Percentiles rank a stretch among this genome's conserved stretches.
Conservation (phyloP, 2,329 filamentous ascomycete species). For the Ophioceras dolichostomum region DNA sequence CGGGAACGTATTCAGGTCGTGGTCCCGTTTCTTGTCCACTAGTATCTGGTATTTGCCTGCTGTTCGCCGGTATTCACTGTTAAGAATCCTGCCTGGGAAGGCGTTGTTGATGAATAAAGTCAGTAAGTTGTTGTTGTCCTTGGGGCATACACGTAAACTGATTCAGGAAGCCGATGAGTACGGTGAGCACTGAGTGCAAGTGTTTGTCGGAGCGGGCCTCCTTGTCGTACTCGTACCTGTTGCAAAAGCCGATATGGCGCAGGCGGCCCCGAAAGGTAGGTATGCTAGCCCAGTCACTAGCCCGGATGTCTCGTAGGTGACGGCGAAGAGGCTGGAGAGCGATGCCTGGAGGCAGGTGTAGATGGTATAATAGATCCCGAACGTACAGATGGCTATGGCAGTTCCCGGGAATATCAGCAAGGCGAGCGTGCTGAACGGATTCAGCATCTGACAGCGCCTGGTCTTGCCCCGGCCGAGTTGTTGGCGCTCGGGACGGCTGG, state of each 20-base stretch:
- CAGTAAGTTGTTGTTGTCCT: too few relatives aligned
- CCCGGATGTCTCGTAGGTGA: background rate
- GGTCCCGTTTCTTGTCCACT: background rate
- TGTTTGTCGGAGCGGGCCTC: background rate
- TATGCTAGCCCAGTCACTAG: background rate
- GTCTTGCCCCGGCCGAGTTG: background rate
- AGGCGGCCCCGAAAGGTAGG: background rate
- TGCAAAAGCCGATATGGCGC: background rate
- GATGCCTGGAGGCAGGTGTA: background rate
- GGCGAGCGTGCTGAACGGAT: background rate
- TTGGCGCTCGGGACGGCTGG: background rate
- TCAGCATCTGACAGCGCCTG: background rate
- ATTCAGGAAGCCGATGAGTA: too few relatives aligned
- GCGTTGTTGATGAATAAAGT: too few relatives aligned
- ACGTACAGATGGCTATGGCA: background rate
- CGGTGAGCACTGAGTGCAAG: background rate
- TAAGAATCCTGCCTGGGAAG: background rate
- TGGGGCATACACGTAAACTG: too few relatives aligned
- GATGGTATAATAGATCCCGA: background rate
- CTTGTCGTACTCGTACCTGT: background rate
- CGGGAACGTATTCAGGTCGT: background rate
- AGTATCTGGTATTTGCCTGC: background rate
- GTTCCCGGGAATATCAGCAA: background rate
- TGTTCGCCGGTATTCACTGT: background rate
- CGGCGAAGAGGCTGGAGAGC: background rate